These are phyloP conservation scores for Carex parvula DNA, from an alignment of 176 grass and related monocot species.

Conservation along the genomic window DNA sequence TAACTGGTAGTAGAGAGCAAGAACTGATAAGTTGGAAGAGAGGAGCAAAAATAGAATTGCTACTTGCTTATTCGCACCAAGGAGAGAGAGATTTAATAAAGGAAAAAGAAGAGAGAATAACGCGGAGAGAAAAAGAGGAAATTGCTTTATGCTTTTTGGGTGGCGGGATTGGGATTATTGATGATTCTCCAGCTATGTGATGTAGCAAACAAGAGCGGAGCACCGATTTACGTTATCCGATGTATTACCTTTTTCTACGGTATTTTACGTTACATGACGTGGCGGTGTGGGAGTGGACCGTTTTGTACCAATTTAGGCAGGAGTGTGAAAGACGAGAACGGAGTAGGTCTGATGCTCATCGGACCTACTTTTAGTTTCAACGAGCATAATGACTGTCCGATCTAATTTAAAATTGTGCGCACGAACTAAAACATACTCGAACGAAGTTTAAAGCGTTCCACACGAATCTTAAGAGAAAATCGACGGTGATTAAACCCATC, in stretches of 20 bases:
- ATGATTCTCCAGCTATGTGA: neutral
- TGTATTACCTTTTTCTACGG: neutral
- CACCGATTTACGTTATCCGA: neutral
- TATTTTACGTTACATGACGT: neutral
- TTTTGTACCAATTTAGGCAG: neutral
- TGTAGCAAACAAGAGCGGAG: neutral
- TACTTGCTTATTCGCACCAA: too few species aligned
- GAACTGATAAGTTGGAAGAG: neutral
- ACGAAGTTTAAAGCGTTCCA: too few species aligned
- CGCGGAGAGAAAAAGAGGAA: neutral
- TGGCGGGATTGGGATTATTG: neutral
- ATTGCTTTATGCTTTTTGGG: constrained; percentile 9
- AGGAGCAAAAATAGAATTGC: neutral
- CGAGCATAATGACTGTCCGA: too few species aligned
- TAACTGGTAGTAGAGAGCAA: neutral
- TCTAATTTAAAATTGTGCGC: too few species aligned
- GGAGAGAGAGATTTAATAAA: neutral
- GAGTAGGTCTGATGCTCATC: too few species aligned
- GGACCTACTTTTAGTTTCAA: too few species aligned
- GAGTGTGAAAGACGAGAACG: neutral
- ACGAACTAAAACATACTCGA: too few species aligned
- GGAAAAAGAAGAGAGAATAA: neutral
- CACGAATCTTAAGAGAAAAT: too few species aligned
- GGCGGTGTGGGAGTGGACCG: neutral
- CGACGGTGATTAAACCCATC: too few species aligned